Conservation (phyloP, 73 alveolate genomes). For the Effrenium voratum region DNA sequence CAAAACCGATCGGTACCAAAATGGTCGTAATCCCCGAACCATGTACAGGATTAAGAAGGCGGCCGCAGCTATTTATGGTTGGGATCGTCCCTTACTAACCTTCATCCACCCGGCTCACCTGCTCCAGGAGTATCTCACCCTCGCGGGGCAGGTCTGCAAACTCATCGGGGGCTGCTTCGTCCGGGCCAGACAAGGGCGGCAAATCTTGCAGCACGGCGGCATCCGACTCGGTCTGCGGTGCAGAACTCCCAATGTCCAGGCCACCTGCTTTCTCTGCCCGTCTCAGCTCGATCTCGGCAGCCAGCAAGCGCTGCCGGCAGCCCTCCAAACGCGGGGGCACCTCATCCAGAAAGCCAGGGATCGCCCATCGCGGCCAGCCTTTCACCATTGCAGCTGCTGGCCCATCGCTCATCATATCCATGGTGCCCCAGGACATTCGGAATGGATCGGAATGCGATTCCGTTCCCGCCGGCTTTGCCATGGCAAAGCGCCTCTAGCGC, state of each 20-base stretch:
- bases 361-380: conserved; percentile 65
- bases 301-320: conserved; percentile 50
- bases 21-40: no score
- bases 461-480: not conserved
- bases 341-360: conserved; percentile 50
- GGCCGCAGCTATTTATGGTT: no score
- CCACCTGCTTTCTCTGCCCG: conserved; percentile 54
- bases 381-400: conserved; percentile 57
- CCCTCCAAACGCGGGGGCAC: conserved; percentile 43
- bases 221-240: conserved; percentile 34
- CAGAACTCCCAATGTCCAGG: conserved; percentile 26
- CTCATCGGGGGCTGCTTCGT: conserved; percentile 54
- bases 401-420: conserved; percentile 9
- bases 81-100: no score
- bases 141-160: conserved; percentile 32
- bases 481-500: not conserved
- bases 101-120: no score
- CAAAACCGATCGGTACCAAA: no score
- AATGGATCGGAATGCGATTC: not conserved
- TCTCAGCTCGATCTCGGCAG: conserved; percentile 55
- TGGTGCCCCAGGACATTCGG: conserved; percentile 51
- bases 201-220: conserved; percentile 37
- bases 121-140: conserved; percentile 52
- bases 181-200: conserved; percentile 55
- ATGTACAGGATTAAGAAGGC: no score